Evolutionary conservation across 192 early-diverging fungal genomes (phyloP), one percentile per base, ranked within the genome.

Genomic region (Backusella macrospora): DNA sequence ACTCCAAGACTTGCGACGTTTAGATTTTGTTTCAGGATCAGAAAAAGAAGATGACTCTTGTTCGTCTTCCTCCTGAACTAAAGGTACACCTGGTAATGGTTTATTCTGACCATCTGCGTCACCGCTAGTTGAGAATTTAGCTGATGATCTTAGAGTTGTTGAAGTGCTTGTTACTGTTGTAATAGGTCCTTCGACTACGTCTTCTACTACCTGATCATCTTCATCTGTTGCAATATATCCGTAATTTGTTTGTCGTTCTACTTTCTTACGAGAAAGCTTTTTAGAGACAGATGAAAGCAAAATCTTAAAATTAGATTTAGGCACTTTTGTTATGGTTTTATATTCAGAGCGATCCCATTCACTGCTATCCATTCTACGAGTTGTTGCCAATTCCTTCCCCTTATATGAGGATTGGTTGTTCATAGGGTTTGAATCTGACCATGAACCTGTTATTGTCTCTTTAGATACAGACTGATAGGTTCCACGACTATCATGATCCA

Each of bases 241-340:
- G 26, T 77, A 77, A 2, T 67, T 62, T 43, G 72, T 74, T 29
- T 80, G 70, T 7, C 71, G 74, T 34, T 80, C 78, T 18, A 80
- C 37, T 63, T 77, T 78, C 37, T 82, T 82, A 8, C 72, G 69
- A 40, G 73, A 76, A 39, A 87, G 77, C 72, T 84, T 87, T 71
- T 83, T 84, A 7, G 83, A 82, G 14, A 87, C 77, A 26, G 86
- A 80, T 15, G 81, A 83, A 14, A 87, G 73, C 68, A 87, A 72
- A n/a, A 87, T 77, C 3, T 76, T 75, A 2, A 84, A 72, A n/a
- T 78, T 79, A 8, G 63, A 65, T 13, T 65, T 65, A 15, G 26
- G 6, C 55, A 64, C 71, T 18, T 62, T 42, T 55, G 73, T 46
- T n/a, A 15, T 65, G 16, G 16, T 26, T 38, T 15, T 26, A 23